Evolutionary conservation across 192 early-diverging fungal genomes (phyloP).

Genomic region (Dimargaris cristalligena): DNA sequence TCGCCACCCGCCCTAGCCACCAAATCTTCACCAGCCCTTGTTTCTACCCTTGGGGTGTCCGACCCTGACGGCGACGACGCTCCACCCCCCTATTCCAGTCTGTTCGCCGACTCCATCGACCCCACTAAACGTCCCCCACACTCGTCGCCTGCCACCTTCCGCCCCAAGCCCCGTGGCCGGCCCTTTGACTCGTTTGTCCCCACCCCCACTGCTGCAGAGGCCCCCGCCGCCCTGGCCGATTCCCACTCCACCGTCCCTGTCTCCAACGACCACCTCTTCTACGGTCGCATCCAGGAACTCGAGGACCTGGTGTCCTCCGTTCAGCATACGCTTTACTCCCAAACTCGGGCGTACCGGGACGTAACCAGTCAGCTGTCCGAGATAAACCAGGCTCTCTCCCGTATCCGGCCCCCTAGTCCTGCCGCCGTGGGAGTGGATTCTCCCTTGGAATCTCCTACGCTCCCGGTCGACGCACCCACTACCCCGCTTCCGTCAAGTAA

Average conservation of each 20-base stretch:
- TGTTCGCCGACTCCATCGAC: background rate
- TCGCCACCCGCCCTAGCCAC: no score
- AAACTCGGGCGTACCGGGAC: slow-evolving; percentile 1
- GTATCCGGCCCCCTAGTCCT: background rate
- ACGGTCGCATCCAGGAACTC: slow-evolving; percentile 4
- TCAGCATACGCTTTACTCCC: slow-evolving; percentile 8
- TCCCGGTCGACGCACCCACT: background rate
- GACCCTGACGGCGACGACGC: no score
- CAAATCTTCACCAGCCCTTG: no score
- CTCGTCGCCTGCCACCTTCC: background rate
- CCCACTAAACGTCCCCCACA: background rate
- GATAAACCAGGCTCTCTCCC: slow-evolving; percentile 3
- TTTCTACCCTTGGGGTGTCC: no score
- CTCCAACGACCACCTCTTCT: slow-evolving; percentile 1
- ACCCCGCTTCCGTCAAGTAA: background rate
- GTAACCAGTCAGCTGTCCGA: slow-evolving; percentile 2
- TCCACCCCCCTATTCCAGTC: slow-evolving; percentile 1
- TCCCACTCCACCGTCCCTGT: background rate
- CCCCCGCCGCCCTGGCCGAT: background rate
- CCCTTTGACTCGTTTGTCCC: background rate
- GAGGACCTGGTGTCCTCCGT: slow-evolving; percentile 7
- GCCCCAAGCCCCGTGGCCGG: background rate
- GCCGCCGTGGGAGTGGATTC: background rate
- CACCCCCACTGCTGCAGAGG: background rate
- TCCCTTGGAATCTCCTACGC: no score